phyloP scores from a whole-genome alignment of 208 protist genomes.

The Crithidia thermophila region DNA sequence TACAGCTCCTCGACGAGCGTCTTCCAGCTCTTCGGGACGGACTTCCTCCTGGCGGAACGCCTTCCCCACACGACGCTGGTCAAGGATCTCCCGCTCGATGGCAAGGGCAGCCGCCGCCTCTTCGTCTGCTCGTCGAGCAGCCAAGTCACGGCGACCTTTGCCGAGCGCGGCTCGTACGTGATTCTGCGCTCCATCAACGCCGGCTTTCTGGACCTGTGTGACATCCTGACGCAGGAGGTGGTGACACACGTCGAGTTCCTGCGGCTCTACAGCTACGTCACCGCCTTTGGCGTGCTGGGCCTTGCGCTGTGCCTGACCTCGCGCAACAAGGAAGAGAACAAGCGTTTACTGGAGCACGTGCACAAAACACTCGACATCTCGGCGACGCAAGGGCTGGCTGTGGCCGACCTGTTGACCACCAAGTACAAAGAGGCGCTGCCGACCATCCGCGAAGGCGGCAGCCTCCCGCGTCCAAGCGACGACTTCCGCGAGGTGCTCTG shows the following conservation, averaged over 20 bases:
- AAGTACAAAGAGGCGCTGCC: constrained; percentile 65
- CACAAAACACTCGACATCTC: constrained; percentile 67
- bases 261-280: constrained; percentile 66
- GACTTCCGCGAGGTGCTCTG: constrained; percentile 61
- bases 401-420: constrained; percentile 60
- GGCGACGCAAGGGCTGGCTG: constrained; percentile 53
- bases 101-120: constrained; percentile 42
- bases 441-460: constrained; percentile 23
- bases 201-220: constrained; percentile 67
- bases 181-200: constrained; percentile 76
- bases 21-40: constrained; percentile 72
- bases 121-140: constrained; percentile 59
- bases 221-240: constrained; percentile 72
- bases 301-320: constrained; percentile 68
- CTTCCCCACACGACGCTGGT: constrained; percentile 37
- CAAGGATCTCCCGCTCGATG: constrained; percentile 47
- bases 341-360: constrained; percentile 54
- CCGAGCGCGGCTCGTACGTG: constrained; percentile 58
- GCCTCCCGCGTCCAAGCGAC: constrained; percentile 34
- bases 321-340: constrained; percentile 53
- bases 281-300: constrained; percentile 58
- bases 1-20: constrained; percentile 51
- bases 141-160: constrained; percentile 67
- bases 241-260: constrained; percentile 84
- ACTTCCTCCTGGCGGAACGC: constrained; percentile 58